Evolutionary conservation across 768 basidiomycete species (phyloP), one percentile per base, ranked within the genome.

Genomic region (Hypholoma fasciculare): DNA sequence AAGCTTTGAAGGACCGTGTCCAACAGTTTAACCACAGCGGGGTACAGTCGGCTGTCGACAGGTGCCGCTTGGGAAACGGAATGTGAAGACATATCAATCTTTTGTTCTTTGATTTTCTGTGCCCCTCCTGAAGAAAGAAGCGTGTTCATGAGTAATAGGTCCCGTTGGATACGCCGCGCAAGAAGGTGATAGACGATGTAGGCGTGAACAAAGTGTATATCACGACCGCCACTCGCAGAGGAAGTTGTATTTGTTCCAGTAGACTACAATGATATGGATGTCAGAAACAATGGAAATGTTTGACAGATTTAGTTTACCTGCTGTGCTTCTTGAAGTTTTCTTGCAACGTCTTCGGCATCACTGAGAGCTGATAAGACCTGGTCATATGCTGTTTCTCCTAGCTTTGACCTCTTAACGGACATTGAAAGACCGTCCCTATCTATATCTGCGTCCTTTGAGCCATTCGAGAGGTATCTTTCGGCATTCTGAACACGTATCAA

Each of bases 171-270:
- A 8, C 96, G 91, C 52, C 88, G 84, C 17, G 92, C 86, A 50
- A 97, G 83, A 34, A 97, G 86, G 61, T 94, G 90, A 71, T 93
- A 94, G 47, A 92, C 82, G 64, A 96, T 86, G 69, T 89, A 96
- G 16, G 90, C 84, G 64, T 97, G 90, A 50, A 96, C 83, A 65
- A 95, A 94, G 30, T 89, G 83, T 23, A 92, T 84, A 67, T 94
- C 92, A 11, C 90, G 84, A 9, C 78, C 76, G 13, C 82, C 83
- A 14, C 76, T 74, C 9, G 76, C 67, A 30, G 77, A 58, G 11
- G 69, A 68, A 17, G 76, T 42, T 17, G 40, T 67, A 2, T 71
- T 76, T n/a, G 76, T 68, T n/a, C 77, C 78, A 60, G 26, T 60
- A 23, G 59, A 26, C 59, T 56, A 23, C 3, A 54, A 12, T 56